Percentiles rank a stretch among this genome's conserved stretches.
phyloP scores from a whole-genome alignment of 1,284 basidiomycete species.

The Macrocystidia cucumis region DNA sequence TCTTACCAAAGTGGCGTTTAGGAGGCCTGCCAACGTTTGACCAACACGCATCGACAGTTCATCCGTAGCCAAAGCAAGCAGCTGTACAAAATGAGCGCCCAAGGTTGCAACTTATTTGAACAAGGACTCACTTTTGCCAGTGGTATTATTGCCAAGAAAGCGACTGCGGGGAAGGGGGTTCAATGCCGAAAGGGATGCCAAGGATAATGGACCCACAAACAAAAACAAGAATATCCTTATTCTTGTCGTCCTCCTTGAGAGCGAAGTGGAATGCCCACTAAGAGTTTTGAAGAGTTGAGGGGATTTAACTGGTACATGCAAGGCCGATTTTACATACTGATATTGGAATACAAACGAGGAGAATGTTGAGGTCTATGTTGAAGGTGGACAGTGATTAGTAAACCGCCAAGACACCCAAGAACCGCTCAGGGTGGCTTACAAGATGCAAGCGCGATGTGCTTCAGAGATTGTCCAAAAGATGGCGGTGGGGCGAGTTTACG shows the following conservation, averaged over 20 bases:
- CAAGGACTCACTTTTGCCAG: slow-evolving; percentile 55
- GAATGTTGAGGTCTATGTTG: slow-evolving; percentile 51
- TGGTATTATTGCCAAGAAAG: slow-evolving; percentile 68
- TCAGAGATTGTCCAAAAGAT: too few species aligned
- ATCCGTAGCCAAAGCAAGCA: slow-evolving; percentile 85
- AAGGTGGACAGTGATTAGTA: too few species aligned
- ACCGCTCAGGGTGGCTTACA: too few species aligned
- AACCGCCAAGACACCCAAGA: too few species aligned
- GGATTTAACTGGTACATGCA: background rate
- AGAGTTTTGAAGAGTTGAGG: too few species aligned
- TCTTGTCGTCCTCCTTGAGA: slow-evolving; percentile 21
- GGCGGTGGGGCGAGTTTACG: too few species aligned
- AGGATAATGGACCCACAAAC: slow-evolving; percentile 42
- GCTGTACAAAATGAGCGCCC: slow-evolving; percentile 36
- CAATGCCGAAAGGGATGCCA: background rate
- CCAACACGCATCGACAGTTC: slow-evolving; percentile 78
- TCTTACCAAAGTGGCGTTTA: slow-evolving; percentile 80
- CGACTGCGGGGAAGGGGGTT: slow-evolving; percentile 32
- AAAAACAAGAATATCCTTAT: slow-evolving; percentile 58
- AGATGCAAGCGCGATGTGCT: too few species aligned
- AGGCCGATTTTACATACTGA: slow-evolving; percentile 39
- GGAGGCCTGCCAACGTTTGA: slow-evolving; percentile 78
- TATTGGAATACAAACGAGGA: slow-evolving; percentile 61
- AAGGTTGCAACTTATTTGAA: too few species aligned
- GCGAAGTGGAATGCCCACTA: slow-evolving; percentile 75